Evolutionary conservation across 768 basidiomycete species (phyloP), one percentile per base, ranked within the genome.

Genomic region (Pleurotus sapidus): DNA sequence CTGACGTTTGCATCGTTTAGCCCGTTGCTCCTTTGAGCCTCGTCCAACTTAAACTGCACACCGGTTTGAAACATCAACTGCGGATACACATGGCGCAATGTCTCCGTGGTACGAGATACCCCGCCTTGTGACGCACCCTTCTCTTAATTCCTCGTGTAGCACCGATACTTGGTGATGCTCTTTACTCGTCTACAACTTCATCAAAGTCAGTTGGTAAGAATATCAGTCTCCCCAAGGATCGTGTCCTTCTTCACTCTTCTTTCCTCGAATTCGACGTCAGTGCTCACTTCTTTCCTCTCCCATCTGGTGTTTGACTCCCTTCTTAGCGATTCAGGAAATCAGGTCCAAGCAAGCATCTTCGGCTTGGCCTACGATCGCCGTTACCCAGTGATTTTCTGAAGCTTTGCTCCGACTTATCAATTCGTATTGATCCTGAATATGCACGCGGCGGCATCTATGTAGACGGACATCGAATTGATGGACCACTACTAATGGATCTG

Each of bases 61-160:
- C 88, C 14, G 88, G 87, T 3, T 67, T 81, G 55, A 89, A 89
- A 66, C 88, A 89, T 57, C 88, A 89, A 62, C 77, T 89, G 30
- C 80, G 88, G n/a, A 72, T 87, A 12, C 88, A 89, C 59, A 65
- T 84, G 30, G 78, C 87, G 1, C 72, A 78, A 48, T 71, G 71
- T 56, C 65, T 88, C 53, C 73, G 76, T 49, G 70, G 86, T 83
- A 57, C 11, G 72, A 62, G 14, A 39, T 39, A 24, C 9, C 43
- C 18, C 25, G 57, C 4, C 17, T 15, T 9, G 30, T 2, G 30
- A 34, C 38, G 43, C 18, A 34, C 53, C 48, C 50, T 38, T n/a
- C 12, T 53, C 17, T 15, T 25, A 27, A n/a, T 18, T 7, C 23
- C 27, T 34, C n/a, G 27, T 46, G 49, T 59, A 89, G 88, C 82